A percentile compares a stretch with the other conserved stretches of the same genome.
Evolutionary conservation across 2,329 filamentous ascomycete genomes (phyloP).

Genomic region (Neonectria ditissima): DNA sequence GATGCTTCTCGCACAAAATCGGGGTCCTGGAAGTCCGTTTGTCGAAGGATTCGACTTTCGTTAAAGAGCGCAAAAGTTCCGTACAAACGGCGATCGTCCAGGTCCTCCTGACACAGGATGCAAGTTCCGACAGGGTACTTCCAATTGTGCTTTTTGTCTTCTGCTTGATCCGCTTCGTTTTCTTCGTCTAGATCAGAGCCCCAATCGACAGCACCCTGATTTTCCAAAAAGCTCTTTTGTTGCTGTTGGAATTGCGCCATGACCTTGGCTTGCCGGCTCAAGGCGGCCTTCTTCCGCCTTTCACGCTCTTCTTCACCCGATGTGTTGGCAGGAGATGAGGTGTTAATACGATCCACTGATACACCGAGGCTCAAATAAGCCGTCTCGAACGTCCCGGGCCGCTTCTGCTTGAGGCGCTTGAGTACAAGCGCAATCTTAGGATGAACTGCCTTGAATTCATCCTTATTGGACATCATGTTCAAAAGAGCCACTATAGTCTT

Average conservation of each 20-base stretch:
- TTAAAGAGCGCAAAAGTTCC: slow-evolving; percentile 93
- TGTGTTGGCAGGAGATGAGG: slow-evolving; percentile 80
- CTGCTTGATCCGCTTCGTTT: slow-evolving; percentile 69
- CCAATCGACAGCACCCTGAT: slow-evolving; percentile 89
- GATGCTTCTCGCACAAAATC: slow-evolving; percentile 88
- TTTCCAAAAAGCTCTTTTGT: slow-evolving; percentile 93
- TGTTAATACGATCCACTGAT: slow-evolving; percentile 82
- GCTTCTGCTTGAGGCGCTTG: slow-evolving; percentile 85
- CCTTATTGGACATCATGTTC: slow-evolving; percentile 71
- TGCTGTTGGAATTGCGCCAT: slow-evolving; percentile 99
- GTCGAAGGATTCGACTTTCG: slow-evolving; percentile 86
- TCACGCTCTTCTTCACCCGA: slow-evolving; percentile 80
- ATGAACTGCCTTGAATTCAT: slow-evolving; percentile 84
- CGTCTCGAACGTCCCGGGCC: slow-evolving; percentile 77
- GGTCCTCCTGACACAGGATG: slow-evolving; percentile 96
- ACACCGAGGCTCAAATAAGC: slow-evolving; percentile 74
- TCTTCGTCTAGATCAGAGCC: slow-evolving; percentile 82
- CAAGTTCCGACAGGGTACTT: slow-evolving; percentile 94
- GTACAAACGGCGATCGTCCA: slow-evolving; percentile 87
- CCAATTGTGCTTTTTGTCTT: slow-evolving; percentile 76
- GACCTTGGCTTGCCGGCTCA: slow-evolving; percentile 89
- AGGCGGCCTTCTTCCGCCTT: slow-evolving; percentile 88
- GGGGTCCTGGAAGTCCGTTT: slow-evolving; percentile 84
- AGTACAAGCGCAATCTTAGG: slow-evolving; percentile 87
- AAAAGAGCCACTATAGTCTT: slow-evolving; percentile 75